Evolutionary conservation across 2,329 filamentous ascomycete genomes (phyloP), one percentile per base, ranked within the genome.

Genomic region (Phialemoniopsis sp.): DNA sequence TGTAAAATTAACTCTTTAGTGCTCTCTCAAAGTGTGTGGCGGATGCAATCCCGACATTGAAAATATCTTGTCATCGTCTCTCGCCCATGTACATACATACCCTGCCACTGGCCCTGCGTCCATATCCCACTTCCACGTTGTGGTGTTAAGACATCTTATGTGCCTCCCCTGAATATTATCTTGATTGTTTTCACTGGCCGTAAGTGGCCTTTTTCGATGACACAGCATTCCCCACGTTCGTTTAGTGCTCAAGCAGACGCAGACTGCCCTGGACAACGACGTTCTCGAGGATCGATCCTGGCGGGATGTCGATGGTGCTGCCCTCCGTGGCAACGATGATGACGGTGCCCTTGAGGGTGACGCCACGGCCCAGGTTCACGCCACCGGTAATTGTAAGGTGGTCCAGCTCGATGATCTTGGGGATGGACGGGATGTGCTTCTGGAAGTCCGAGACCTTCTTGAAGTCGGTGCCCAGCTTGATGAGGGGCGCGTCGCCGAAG

Each of bases 401-500:
- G 60, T 94, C 88, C 36, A 93, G 80, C 73, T 94, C 88, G 51
- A 93, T 81, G 54, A 94, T 90, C 78, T 88, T 90, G 59, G 88
- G 88, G 56, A 94, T 94, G 48, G 84, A 89, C 10, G 85, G 77
- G 53, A 94, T 90, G 61, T 85, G 85, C 68, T 88, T 84, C 72
- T 89, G 85, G 78, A 94, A 94, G 73, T 89, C 93, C 2, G 91
- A 97, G 30, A 98, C 93, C 83, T 98, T 98, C 86, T 98, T 98
- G 82, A 98, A 98, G 78, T 98, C 93, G 58, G 82, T 83, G 55
- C 93, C 93, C 39, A 98, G 86, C 85, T 98, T 98, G 79, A 98
- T 98, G 53, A 98, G 79, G 41, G 93, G 93, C 36, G 93, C 91
- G 53, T 93, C 90, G 51, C 93, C 93, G 67, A 98, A 97, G 53